Base-by-base conservation (phyloP, 768 basidiomycete species). In the Leccinum longicurvipes region DNA sequence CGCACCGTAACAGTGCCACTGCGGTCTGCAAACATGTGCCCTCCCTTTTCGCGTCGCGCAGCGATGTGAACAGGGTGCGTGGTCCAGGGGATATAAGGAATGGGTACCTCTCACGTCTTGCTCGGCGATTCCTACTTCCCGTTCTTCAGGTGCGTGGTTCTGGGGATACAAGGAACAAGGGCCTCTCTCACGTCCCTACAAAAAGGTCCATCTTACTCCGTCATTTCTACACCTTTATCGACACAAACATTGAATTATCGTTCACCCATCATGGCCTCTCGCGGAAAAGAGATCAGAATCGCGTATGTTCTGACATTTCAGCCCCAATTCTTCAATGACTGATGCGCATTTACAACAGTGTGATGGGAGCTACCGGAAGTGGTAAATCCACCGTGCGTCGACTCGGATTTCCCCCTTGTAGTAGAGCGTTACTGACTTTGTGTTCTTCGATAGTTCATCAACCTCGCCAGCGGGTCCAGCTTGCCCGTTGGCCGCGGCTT, bases 381-480 rank as follows among this genome's bases (percentile, higher is more conserved):
- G 71, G 71, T 23, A 72, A 72, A 73, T 72, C 73, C 28, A 73
- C 68, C 3, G 71, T 72, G 56, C 14, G 69, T 10, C n/a, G 31
- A 11, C n/a, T n/a, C n/a, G n/a, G n/a, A n/a, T n/a, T 14, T 14
- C n/a, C 25, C 21, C 4, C 3, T 27, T 10, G 7, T 8, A 11
- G 32, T 51, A 14, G 12, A 15, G 21, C 19, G 15, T 14, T 17
- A 48, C 56, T 63, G 48, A 65, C 6, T 47, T 17, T 49, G 27
- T 45, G 7, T 11, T 46, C 17, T 31, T 14, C 17, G 7, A 23
- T 57, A 83, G 83, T 82, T 84, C 53, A 79, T 83, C 64, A 83
- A 83, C 58, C 61, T 75, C 6, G 70, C 76, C 47, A 83, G 81
- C 60, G 80, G 79, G 11, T 79, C 80, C 10, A 63, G 71, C 39